These are phyloP conservation scores for Lobosporangium transversale DNA, from an alignment of 192 early-diverging fungal species.

Conservation along the genomic window DNA sequence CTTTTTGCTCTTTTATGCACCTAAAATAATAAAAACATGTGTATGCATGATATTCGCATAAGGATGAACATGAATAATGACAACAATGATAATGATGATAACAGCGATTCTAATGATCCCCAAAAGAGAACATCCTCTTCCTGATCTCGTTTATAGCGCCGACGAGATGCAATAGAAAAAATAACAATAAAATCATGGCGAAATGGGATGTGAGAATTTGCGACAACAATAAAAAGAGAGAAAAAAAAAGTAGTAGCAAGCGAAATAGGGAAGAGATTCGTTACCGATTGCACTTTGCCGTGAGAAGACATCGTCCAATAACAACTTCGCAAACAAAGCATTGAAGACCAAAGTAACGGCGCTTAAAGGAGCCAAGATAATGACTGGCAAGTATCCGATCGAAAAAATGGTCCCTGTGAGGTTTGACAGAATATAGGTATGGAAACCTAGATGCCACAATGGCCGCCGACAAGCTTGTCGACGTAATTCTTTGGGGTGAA, in stretches of 20 bases:
- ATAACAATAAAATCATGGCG: too few species aligned
- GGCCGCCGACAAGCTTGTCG: slow-evolving; percentile 62
- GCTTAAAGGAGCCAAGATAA: slow-evolving; percentile 79
- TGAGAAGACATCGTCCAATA: slow-evolving; percentile 72
- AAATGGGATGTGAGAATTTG: too few species aligned
- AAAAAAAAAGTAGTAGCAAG: background rate
- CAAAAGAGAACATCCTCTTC: too few species aligned
- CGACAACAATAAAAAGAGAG: too few species aligned
- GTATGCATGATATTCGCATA: too few species aligned
- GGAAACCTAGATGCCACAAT: slow-evolving; percentile 75
- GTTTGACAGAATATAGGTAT: slow-evolving; percentile 73
- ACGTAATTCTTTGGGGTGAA: slow-evolving; percentile 59
- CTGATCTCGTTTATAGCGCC: too few species aligned
- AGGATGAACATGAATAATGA: too few species aligned
- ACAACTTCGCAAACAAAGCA: slow-evolving; percentile 74
- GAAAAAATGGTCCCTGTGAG: slow-evolving; percentile 76
- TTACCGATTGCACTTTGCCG: slow-evolving; percentile 64
- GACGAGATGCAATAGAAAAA: too few species aligned
- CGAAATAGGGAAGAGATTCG: background rate
- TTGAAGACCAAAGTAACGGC: slow-evolving; percentile 81
- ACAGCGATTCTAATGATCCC: too few species aligned
- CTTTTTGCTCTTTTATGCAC: too few species aligned
- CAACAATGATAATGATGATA: too few species aligned
- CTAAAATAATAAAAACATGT: too few species aligned
- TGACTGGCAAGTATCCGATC: slow-evolving; percentile 80